These are phyloP conservation scores for Lepidium sativum DNA, from an alignment of 345 rosid species.

Conservation along the genomic window DNA sequence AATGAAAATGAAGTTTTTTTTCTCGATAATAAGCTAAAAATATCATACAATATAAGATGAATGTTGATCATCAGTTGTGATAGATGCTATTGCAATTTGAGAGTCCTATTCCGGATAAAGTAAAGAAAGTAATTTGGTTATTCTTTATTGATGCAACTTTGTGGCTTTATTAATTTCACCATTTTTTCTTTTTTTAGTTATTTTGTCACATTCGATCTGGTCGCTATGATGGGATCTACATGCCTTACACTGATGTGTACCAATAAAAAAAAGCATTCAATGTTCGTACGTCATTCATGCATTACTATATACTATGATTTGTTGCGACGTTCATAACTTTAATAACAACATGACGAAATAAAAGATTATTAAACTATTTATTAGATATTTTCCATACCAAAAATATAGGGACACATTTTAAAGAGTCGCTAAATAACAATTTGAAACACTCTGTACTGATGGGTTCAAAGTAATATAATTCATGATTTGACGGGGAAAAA, in stretches of 20 bases:
- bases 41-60: not conserved
- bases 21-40: not conserved
- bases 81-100: slow-evolving; percentile 8
- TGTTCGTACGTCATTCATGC: slow-evolving; percentile 24
- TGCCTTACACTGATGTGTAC: slow-evolving; percentile 18
- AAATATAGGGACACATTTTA: not conserved
- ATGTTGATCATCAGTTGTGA: slow-evolving; percentile 15
- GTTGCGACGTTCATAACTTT: slow-evolving; percentile 11
- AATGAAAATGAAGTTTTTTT: not conserved
- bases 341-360: not conserved
- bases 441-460: no score
- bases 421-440: not conserved
- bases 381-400: not conserved
- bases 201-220: slow-evolving; percentile 31
- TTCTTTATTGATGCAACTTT: slow-evolving; percentile 13
- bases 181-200: slow-evolving; percentile 9
- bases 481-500: no score
- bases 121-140: not conserved
- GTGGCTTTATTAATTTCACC: slow-evolving; percentile 23
- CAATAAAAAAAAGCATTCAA: slow-evolving; percentile 19
- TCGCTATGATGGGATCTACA: slow-evolving; percentile 29
- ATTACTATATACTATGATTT: slow-evolving; percentile 11
- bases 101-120: slow-evolving; percentile 27
- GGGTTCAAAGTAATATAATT: no score
- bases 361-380: not conserved